Base-by-base conservation (phyloP, 495 filamentous ascomycete species). In the Hyphodiscus hymeniophilus region DNA sequence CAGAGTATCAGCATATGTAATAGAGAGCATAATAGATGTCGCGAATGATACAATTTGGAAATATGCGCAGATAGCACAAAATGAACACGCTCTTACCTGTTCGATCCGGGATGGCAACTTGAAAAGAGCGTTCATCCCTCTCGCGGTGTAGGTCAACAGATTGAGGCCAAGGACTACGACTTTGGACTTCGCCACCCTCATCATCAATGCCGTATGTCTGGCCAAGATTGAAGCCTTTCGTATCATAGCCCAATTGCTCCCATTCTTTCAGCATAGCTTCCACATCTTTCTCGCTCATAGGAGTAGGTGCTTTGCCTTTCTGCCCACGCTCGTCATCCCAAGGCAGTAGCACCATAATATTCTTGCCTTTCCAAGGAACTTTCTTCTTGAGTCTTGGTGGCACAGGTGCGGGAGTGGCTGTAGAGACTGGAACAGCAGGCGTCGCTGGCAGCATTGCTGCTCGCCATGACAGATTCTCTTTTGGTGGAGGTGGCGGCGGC, bases 91-190 rank as follows among this genome's bases (percentile, higher is more conserved):
- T 10, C 56, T 50, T 48, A 59, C 56, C 52, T 55, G 49, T 71
- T 51, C 73, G 71, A 62, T 95, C 82, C 0, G 94, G 92, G 57
- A 98, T 80, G 31, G 72, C 73, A 42, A 96, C 81, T 42, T 66
- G 67, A 55, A 74, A 81, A 13, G 66, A 57, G 39, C 72, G 63
- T 22, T 70, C 51, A 38, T 71, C 65, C 34, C 76, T 68, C 28
- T 87, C 79, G 34, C 62, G 64, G 6, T 58, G 59, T 3, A 82
- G 48, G 35, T 90, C 82, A 7, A 65, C 67, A 21, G 76, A 68
- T 48, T 83, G 76, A 11, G 89, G 92, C 71, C 80, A 94, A 24
- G 82, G 65, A 17, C 74, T 73, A 47, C 85, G 77, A 61, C 84
- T 94, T 55, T 89, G 78, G 41, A 75, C 66, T 24, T 58, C 51